Conservation (phyloP, 306 rosid species). For the Lablab purpureus region DNA sequence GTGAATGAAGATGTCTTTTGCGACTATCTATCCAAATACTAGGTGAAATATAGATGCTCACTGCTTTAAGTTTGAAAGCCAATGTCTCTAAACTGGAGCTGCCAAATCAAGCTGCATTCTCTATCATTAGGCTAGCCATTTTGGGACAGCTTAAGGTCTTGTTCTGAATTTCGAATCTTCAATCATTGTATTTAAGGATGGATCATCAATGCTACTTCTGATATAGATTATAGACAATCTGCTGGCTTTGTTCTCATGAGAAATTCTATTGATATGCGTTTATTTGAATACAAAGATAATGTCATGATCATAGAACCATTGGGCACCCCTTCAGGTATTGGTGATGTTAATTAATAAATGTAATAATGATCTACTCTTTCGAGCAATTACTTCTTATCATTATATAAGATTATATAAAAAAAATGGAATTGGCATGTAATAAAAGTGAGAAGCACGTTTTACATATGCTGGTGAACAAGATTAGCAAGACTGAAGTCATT, state of each 20-base stretch:
- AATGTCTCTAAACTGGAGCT: background rate
- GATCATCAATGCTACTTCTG: background rate
- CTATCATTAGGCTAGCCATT: background rate
- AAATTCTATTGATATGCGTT: background rate
- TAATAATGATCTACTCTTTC: background rate
- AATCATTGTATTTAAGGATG: background rate
- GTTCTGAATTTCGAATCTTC: background rate
- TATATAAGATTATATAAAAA: background rate
- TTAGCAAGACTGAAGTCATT: background rate
- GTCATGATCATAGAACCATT: no score
- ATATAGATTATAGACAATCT: background rate
- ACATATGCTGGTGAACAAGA: background rate
- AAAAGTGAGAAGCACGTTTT: background rate
- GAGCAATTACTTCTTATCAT: background rate
- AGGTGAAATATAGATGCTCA: background rate
- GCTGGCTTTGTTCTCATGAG: background rate
- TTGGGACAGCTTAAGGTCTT: slow-evolving; percentile 1
- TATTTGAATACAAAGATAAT: background rate
- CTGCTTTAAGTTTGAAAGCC: background rate
- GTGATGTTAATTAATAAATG: background rate
- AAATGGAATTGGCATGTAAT: slow-evolving; percentile 14
- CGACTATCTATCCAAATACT: background rate
- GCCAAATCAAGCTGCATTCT: background rate
- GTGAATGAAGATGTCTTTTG: slow-evolving; percentile 11
- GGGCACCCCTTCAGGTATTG: no score